These are phyloP conservation scores for Amanita pseudoporphyria DNA, from an alignment of 768 basidiomycete genomes.

Conservation along the genomic window DNA sequence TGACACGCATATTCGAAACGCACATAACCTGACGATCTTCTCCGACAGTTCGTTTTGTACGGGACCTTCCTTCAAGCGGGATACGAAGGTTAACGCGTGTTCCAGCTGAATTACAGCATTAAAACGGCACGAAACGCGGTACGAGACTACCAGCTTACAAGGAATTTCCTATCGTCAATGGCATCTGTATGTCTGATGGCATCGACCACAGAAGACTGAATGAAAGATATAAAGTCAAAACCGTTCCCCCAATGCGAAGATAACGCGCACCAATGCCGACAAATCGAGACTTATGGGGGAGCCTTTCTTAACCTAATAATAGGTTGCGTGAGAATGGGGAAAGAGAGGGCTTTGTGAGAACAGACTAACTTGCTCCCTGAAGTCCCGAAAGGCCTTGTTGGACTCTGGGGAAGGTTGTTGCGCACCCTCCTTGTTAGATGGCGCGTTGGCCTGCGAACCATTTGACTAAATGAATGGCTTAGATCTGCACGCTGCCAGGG, in stretches of 20 bases:
- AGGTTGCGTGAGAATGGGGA: neutral
- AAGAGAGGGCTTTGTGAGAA: neutral
- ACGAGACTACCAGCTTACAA: constrained; percentile 35
- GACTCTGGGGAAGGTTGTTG: neutral
- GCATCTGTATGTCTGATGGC: constrained; percentile 45
- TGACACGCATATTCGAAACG: constrained; percentile 17
- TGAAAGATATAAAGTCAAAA: neutral
- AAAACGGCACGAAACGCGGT: neutral
- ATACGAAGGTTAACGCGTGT: constrained; percentile 53
- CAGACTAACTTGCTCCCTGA: constrained; percentile 32
- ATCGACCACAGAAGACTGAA: constrained; percentile 54
- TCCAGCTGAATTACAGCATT: constrained; percentile 43
- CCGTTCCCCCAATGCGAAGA: neutral
- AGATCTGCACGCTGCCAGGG: neutral
- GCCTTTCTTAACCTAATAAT: constrained; percentile 35
- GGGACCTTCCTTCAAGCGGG: constrained; percentile 42
- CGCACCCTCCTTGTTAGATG: neutral
- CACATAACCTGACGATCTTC: constrained; percentile 48
- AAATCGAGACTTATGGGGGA: constrained; percentile 24
- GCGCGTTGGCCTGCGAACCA: neutral
- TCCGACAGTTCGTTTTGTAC: constrained; percentile 28
- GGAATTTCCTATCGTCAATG: constrained; percentile 70
- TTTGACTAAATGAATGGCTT: neutral
- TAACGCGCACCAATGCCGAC: constrained; percentile 31
- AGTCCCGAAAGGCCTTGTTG: constrained; percentile 27